Percentiles rank a stretch among this genome's conserved stretches.
These are phyloP conservation scores for Chlamydomonas eustigma DNA, from an alignment of 139 green algal species.

Conservation along the genomic window DNA sequence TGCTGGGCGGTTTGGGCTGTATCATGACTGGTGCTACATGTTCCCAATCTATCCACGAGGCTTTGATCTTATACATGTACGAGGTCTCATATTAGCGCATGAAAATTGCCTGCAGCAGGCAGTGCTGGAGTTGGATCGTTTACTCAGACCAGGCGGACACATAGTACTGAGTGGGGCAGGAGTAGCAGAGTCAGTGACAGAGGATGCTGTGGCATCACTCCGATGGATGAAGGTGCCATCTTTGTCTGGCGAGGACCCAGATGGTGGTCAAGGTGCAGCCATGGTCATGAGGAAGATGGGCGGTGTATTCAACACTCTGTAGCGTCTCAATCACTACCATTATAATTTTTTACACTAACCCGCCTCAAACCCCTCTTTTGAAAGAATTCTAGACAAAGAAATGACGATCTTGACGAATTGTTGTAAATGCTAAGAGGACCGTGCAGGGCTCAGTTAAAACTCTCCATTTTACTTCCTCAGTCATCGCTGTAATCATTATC, in stretches of 20 bases:
- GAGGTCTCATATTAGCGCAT: neutral
- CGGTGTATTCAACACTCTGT: neutral
- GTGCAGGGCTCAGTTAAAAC: no score
- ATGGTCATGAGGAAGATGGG: neutral
- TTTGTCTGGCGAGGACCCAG: neutral
- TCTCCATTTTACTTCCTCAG: no score
- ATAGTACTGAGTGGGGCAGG: neutral
- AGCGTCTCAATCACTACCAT: no score
- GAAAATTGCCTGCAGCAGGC: neutral
- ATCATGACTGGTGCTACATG: conserved; percentile 23
- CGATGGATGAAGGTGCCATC: neutral
- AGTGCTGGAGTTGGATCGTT: conserved; percentile 1
- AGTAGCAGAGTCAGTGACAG: neutral
- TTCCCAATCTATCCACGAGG: conserved; percentile 11
- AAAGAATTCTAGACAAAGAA: no score
- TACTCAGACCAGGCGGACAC: conserved; percentile 4
- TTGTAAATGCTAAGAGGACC: no score
- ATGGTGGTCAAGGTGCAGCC: neutral
- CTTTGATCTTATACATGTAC: conserved; percentile 11
- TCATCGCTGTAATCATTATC: no score
- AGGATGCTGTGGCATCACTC: neutral
- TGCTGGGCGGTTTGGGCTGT: conserved; percentile 1
- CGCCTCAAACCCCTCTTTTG: no score
- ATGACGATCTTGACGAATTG: no score
- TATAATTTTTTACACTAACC: no score